Evolutionary conservation across 371 early-diverging fungal genomes (phyloP), one percentile per base, ranked within the genome.

Genomic region (Mortierella sp.): DNA sequence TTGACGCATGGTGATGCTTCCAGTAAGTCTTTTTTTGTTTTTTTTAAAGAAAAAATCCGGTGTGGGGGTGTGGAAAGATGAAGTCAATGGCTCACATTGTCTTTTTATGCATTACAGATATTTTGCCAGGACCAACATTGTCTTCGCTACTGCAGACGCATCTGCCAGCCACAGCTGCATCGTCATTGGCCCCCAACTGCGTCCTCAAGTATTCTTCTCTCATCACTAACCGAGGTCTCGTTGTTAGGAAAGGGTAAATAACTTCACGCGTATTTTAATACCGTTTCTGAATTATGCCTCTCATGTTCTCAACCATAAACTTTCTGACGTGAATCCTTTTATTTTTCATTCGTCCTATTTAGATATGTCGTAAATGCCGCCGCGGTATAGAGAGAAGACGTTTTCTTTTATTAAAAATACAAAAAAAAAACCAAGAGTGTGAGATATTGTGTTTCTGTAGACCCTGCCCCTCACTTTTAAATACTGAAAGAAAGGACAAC

Each of bases 161-260:
- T 21, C 43, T 85, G 53, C 63, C 84, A n/a, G 69, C 50, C 4
- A 50, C 81, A 17, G 53, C 68, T 2, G 63, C 70, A 17, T 49
- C 67, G 6, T 54, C 80, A 0, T 52, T 80, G 34, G 30, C 66
- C 3, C 69, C 72, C 43, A 68, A 61, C 44, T 60, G 53, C 65
- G 86, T 86, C 27, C 62, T 87, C 61, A 86, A 87, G 69, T 87
- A 87, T 53, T 78, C 85, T 43, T 85, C 82, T 3, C 78, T 87
- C 60, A 82, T 79, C 31, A 67, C 71, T 23, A 56, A 70, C 31
- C 82, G 85, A 26, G 84, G 87, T 43, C 70, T 86, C 9, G 79
- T 86, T 23, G 69, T 78, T 5, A 82, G 85, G 49, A 86, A 86
- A 78, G 87, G 85, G 82, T 85, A 82, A 56, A 73, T 57, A n/a